These are phyloP conservation scores for Bryoglossum gracile DNA, from an alignment of 495 filamentous ascomycete genomes.

Conservation along the genomic window DNA sequence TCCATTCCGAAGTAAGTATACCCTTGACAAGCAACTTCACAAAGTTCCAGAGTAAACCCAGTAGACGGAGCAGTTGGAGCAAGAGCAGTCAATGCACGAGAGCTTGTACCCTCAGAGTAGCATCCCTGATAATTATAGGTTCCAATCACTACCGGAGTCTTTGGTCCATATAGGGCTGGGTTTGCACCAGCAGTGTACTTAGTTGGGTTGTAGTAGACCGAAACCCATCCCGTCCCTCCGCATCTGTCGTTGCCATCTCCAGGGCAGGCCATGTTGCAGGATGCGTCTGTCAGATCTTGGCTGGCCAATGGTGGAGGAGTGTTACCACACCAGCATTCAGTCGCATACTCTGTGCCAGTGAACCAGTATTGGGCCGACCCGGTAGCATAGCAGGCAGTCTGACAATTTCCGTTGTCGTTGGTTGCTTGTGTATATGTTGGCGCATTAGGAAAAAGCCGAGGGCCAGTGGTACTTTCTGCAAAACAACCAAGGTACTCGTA, in stretches of 20 bases:
- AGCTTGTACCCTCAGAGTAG: conserved; percentile 34
- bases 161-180: conserved; percentile 14
- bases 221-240: conserved; percentile 29
- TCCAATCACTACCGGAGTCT: conserved; percentile 24
- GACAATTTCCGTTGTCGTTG: conserved; percentile 18
- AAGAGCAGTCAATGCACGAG: conserved; percentile 7
- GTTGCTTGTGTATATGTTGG: conserved; percentile 1
- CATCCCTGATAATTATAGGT: conserved; percentile 38
- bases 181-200: conserved; percentile 8
- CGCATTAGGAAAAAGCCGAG: conserved; percentile 18
- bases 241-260: conserved; percentile 34
- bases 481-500: conserved; percentile 31
- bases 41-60: conserved; percentile 31
- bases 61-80: background rate
- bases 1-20: conserved; percentile 33
- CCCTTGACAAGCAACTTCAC: conserved; percentile 26
- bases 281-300: conserved; percentile 13
- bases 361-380: conserved; percentile 6
- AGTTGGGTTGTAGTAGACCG: conserved; percentile 15
- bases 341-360: conserved; percentile 21
- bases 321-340: conserved; percentile 26
- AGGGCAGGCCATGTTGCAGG: conserved; percentile 35
- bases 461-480: conserved; percentile 5
- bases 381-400: conserved; percentile 7
- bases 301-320: conserved; percentile 25